Evolutionary conservation across 176 grass and related monocot species (phyloP).

Genomic region (Aegilops sharonensis): DNA sequence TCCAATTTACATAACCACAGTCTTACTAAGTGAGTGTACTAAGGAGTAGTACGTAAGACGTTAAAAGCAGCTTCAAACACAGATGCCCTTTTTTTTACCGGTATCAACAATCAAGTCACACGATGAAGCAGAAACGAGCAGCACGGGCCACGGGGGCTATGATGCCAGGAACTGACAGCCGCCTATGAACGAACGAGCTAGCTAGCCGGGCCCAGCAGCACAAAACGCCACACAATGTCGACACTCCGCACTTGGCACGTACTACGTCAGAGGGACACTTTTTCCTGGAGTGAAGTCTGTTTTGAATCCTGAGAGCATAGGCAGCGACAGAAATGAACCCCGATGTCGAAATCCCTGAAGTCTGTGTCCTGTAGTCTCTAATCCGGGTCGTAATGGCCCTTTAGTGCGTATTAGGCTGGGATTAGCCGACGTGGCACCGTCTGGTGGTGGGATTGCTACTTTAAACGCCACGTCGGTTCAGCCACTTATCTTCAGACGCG

Average conservation of each 20-base stretch:
- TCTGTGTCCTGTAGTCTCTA: too few relatives aligned
- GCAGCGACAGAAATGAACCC: too few relatives aligned
- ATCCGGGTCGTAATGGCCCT: too few relatives aligned
- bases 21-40: not conserved
- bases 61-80: not conserved
- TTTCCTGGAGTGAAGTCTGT: too few relatives aligned
- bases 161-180: slow-evolving; percentile 14
- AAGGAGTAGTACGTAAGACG: not conserved
- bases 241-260: slow-evolving; percentile 17
- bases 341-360: too few relatives aligned
- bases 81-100: not conserved
- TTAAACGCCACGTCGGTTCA: too few relatives aligned
- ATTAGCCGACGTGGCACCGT: too few relatives aligned
- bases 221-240: slow-evolving; percentile 30
- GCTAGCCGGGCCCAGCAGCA: not conserved
- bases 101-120: not conserved
- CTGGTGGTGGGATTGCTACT: too few relatives aligned
- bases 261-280: too few relatives aligned
- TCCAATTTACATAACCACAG: not conserved
- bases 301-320: too few relatives aligned
- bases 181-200: not conserved
- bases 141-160: not conserved
- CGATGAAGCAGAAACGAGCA: not conserved
- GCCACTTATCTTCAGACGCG: too few relatives aligned
- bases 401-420: too few relatives aligned